These are phyloP conservation scores for Jaapia argillacea DNA, from an alignment of 768 basidiomycete genomes.

Conservation along the genomic window DNA sequence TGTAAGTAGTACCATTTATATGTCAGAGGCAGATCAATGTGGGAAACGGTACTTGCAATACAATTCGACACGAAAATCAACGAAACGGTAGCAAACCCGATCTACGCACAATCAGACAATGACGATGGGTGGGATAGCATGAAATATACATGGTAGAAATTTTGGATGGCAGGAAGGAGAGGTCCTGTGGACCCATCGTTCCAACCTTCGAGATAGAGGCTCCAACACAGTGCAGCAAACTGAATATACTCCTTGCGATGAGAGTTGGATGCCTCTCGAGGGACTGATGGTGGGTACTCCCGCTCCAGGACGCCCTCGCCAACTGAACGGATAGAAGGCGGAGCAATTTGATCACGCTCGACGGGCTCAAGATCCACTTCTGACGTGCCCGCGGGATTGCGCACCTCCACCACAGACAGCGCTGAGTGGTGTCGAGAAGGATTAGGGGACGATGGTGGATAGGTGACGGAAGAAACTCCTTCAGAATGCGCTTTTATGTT, in stretches of 20 bases:
- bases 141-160: conserved; percentile 33
- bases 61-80: conserved; percentile 48
- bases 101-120: conserved; percentile 16
- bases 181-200: conserved; percentile 72
- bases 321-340: too few relatives aligned
- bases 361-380: too few relatives aligned
- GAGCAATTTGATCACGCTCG: too few relatives aligned
- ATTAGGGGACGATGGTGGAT: too few relatives aligned
- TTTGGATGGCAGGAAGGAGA: conserved; percentile 61
- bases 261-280: too few relatives aligned
- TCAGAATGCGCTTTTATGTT: too few relatives aligned
- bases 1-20: conserved; percentile 14
- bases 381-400: too few relatives aligned
- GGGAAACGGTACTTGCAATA: conserved; percentile 19
- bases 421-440: too few relatives aligned
- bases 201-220: conserved; percentile 62
- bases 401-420: too few relatives aligned
- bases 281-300: too few relatives aligned
- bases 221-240: conserved; percentile 43
- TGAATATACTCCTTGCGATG: conserved; percentile 24
- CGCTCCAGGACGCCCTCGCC: too few relatives aligned
- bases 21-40: not conserved
- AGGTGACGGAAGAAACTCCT: too few relatives aligned
- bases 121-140: not conserved
- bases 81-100: conserved; percentile 44